Conservation (phyloP, 257 asterid genomes). For the Jacaranda copaia region DNA sequence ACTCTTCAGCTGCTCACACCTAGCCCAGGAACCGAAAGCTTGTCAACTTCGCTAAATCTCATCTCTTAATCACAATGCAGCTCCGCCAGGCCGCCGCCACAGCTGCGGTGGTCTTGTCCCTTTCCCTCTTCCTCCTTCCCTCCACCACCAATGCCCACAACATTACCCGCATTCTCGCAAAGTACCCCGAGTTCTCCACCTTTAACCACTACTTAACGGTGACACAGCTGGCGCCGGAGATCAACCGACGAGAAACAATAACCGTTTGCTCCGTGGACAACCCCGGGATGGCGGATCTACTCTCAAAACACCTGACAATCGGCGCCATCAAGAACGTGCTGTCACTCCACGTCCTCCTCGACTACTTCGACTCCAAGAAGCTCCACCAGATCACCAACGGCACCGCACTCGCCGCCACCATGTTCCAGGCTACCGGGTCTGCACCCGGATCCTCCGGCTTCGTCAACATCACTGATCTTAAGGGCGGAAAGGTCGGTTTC, state of each 20-base stretch:
- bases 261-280: conserved; percentile 74
- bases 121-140: conserved; percentile 37
- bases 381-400: conserved; percentile 75
- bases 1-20: conserved; percentile 18
- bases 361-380: conserved; percentile 73
- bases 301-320: conserved; percentile 52
- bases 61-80: conserved; percentile 51
- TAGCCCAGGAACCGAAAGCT: not conserved
- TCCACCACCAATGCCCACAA: conserved; percentile 58
- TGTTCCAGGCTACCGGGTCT: conserved; percentile 76
- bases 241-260: conserved; percentile 66
- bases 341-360: conserved; percentile 72
- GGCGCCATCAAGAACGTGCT: conserved; percentile 58
- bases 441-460: conserved; percentile 77
- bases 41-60: not conserved
- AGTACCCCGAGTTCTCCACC: conserved; percentile 57
- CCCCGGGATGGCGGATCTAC: conserved; percentile 68
- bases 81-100: conserved; percentile 48
- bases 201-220: conserved; percentile 66
- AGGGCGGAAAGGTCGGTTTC: conserved; percentile 76
- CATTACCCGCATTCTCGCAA: conserved; percentile 61
- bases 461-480: conserved; percentile 62
- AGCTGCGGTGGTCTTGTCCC: conserved; percentile 37
- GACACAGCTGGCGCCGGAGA: conserved; percentile 70
- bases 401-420: conserved; percentile 71